Percentiles rank a stretch among this genome's conserved stretches.
phyloP scores from a whole-genome alignment of 176 grass and related monocot genomes.

The Miscanthus lutarioriparius region DNA sequence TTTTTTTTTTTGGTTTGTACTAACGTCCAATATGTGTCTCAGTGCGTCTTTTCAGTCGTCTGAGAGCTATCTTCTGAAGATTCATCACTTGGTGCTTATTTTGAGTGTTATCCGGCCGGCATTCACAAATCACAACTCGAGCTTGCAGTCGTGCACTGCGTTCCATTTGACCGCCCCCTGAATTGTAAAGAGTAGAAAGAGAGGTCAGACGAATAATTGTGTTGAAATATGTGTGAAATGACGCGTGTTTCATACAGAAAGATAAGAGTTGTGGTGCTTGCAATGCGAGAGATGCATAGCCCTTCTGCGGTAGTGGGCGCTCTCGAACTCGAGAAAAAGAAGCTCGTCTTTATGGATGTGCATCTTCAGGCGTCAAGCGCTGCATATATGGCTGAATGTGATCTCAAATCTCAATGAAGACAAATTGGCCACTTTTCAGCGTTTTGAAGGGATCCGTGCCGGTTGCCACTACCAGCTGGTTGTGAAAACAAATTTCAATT shows the following conservation, averaged over 20 bases:
- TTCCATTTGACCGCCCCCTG: not conserved
- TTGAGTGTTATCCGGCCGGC: not conserved
- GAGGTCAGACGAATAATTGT: not conserved
- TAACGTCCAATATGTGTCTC: not conserved
- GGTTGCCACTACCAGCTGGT: not conserved
- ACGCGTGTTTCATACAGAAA: not conserved
- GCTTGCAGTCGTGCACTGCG: not conserved
- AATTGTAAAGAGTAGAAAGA: not conserved
- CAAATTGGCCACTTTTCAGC: not conserved
- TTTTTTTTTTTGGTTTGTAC: no score
- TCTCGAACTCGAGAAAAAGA: not conserved
- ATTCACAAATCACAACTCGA: not conserved
- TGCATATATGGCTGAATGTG: not conserved
- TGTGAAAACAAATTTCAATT: not conserved
- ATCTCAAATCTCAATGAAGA: not conserved
- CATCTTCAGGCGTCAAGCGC: not conserved
- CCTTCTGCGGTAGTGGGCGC: not conserved
- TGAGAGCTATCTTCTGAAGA: not conserved
- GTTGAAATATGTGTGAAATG: not conserved
- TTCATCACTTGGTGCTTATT: not conserved
- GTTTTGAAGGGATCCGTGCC: not conserved
- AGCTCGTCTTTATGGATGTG: not conserved
- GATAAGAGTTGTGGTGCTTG: not conserved
- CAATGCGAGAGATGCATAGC: not conserved
- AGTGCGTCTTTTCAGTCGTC: not conserved